Percentiles rank a stretch among this genome's conserved stretches.
Evolutionary conservation across 352 stramenopile genomes (phyloP).

Genomic region (Peronospora destructor): DNA sequence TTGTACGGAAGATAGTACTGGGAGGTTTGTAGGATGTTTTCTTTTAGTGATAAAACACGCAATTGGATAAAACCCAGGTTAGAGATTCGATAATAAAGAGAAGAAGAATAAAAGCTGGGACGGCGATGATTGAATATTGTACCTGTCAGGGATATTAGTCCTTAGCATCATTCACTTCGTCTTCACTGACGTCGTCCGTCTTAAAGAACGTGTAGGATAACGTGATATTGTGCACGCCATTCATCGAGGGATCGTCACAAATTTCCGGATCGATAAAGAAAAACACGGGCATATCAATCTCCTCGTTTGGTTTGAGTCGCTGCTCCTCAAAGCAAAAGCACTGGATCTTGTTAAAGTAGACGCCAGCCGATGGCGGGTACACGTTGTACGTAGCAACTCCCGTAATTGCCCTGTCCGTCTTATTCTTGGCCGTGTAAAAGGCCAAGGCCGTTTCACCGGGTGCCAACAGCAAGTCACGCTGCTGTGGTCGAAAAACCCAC

Average conservation of each 20-base stretch:
- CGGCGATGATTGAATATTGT: too few relatives aligned
- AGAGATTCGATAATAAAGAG: too few relatives aligned
- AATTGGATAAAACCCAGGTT: too few relatives aligned
- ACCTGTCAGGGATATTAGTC: too few relatives aligned
- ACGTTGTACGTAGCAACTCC: conserved; percentile 99
- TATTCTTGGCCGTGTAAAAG: conserved; percentile 98
- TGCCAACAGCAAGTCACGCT: conserved; percentile 90
- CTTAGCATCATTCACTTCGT: conserved; percentile 78
- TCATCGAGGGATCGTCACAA: conserved; percentile 93
- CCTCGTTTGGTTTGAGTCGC: conserved; percentile 92
- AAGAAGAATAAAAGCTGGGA: too few relatives aligned
- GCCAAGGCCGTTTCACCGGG: conserved; percentile 97
- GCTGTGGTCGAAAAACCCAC: conserved; percentile 95
- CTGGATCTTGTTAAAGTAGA: conserved; percentile 99
- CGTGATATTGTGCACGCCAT: conserved; percentile 95
- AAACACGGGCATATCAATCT: conserved; percentile 99
- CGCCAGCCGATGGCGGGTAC: conserved; percentile 91
- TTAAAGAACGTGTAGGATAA: conserved; percentile 98
- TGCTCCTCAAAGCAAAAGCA: conserved; percentile 99
- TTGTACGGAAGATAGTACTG: too few relatives aligned
- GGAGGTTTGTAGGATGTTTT: too few relatives aligned
- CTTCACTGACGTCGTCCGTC: conserved; percentile 91
- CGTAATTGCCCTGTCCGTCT: conserved; percentile 94
- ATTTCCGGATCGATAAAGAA: conserved; percentile 99
- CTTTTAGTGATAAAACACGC: too few relatives aligned